These are phyloP conservation scores for Vaccinium darrowii DNA, from an alignment of 148 eudicot genomes.

Conservation along the genomic window DNA sequence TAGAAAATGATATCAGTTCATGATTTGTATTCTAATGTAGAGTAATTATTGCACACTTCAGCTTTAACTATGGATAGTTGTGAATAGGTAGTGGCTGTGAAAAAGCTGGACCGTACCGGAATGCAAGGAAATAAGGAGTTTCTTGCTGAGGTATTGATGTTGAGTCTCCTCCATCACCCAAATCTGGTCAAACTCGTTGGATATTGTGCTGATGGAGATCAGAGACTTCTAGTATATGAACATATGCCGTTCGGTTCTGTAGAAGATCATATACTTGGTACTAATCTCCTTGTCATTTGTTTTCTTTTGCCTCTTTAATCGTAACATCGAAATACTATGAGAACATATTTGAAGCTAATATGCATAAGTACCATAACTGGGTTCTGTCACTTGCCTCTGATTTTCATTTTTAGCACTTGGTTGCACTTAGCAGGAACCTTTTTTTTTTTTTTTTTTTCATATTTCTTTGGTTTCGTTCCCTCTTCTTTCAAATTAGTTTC, in stretches of 20 bases:
- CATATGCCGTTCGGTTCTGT: conserved; percentile 70
- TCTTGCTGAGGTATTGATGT: conserved; percentile 49
- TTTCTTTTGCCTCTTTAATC: background rate
- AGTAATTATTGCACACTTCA: background rate
- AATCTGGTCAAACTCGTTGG: conserved; percentile 69
- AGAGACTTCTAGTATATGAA: conserved; percentile 84
- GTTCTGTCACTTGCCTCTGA: background rate
- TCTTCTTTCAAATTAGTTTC: too few species aligned
- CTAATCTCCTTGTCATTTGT: background rate
- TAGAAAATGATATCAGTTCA: background rate
- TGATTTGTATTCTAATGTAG: background rate
- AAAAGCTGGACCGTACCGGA: conserved; percentile 76
- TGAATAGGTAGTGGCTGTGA: conserved; percentile 70
- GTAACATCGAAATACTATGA: background rate
- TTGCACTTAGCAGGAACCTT: background rate
- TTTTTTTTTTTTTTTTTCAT: background rate
- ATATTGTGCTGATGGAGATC: conserved; percentile 92
- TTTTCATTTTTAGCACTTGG: background rate
- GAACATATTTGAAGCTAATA: background rate
- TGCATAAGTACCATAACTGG: background rate
- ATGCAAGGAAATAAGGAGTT: conserved; percentile 78
- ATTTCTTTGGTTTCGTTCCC: too few species aligned
- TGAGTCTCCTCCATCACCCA: conserved; percentile 59
- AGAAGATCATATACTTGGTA: conserved; percentile 68
- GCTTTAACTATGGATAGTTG: background rate